These are phyloP conservation scores for Lachnellula subtilissima DNA, from an alignment of 2,329 filamentous ascomycete species.

Conservation along the genomic window DNA sequence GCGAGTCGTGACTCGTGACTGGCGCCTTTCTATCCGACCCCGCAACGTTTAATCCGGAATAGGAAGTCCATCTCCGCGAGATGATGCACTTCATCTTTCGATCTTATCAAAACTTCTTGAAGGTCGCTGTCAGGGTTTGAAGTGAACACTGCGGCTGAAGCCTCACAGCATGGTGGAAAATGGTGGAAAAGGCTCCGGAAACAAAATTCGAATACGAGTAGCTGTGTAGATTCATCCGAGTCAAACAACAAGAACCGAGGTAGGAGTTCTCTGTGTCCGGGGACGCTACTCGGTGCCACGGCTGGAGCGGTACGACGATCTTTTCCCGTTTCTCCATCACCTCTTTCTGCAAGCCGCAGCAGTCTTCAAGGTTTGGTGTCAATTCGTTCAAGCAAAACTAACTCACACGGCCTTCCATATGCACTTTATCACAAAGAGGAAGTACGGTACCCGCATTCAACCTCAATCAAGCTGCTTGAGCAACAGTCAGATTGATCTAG, in stretches of 20 bases:
- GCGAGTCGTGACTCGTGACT: not conserved
- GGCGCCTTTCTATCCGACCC: not conserved
- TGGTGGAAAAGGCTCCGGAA: not conserved
- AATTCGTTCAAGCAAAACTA: not conserved
- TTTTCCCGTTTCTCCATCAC: not conserved
- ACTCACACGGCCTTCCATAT: not conserved
- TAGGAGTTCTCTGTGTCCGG: not conserved
- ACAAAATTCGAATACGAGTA: not conserved
- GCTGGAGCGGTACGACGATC: conserved; percentile 7
- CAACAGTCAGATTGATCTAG: not conserved
- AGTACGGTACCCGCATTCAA: not conserved
- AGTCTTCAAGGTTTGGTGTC: not conserved
- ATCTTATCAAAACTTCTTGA: not conserved
- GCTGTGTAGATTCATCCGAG: not conserved
- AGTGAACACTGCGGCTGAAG: not conserved
- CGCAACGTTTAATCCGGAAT: conserved; percentile 4
- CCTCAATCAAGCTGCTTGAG: not conserved
- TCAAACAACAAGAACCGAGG: not conserved
- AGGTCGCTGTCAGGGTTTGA: not conserved
- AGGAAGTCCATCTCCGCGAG: not conserved
- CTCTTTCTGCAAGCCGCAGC: not conserved
- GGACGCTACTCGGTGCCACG: not conserved
- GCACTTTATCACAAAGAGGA: not conserved
- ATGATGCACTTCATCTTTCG: not conserved
- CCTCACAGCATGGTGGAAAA: not conserved